These are phyloP conservation scores for Phialemoniopsis sp. DNA, from an alignment of 2,329 filamentous ascomycete species.

Conservation along the genomic window DNA sequence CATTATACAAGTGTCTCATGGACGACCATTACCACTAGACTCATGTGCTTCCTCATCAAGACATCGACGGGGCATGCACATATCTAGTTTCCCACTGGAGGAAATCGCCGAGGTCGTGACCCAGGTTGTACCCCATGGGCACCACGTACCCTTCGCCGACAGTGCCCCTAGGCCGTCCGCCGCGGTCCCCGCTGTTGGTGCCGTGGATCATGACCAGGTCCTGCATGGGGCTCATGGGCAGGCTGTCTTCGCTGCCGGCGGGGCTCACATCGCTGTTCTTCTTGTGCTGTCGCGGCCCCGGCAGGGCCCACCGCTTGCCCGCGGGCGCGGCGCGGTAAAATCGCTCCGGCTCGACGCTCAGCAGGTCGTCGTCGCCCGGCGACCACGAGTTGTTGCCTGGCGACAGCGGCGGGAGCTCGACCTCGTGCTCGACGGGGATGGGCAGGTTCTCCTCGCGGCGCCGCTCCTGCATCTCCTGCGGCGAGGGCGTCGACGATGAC, in stretches of 20 bases:
- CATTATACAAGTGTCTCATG: too few relatives aligned
- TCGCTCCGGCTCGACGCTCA: conserved; percentile 9
- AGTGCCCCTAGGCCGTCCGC: conserved; percentile 13
- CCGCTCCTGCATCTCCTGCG: not conserved
- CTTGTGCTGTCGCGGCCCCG: conserved; percentile 14
- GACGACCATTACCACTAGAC: too few relatives aligned
- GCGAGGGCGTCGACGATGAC: not conserved
- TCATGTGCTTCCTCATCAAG: too few relatives aligned
- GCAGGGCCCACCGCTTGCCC: conserved; percentile 30
- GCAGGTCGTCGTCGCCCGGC: conserved; percentile 11
- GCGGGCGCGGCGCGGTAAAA: conserved; percentile 18
- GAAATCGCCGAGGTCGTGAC: conserved; percentile 55
- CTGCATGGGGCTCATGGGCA: conserved; percentile 48
- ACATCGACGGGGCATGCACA: conserved; percentile 30
- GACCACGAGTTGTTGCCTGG: conserved; percentile 13
- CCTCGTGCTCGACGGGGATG: conserved; percentile 29
- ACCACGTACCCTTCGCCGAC: conserved; percentile 35
- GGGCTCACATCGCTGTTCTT: conserved; percentile 7
- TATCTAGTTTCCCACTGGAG: conserved; percentile 53
- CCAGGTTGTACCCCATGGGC: conserved; percentile 58
- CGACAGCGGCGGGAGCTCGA: conserved; percentile 23
- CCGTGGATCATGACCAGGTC: conserved; percentile 30
- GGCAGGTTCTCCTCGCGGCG: conserved; percentile 25
- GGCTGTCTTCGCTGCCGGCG: conserved; percentile 32
- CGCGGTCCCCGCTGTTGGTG: conserved; percentile 12